phyloP scores from a whole-genome alignment of 305 asterid species.

The Solanum hybrid region DNA sequence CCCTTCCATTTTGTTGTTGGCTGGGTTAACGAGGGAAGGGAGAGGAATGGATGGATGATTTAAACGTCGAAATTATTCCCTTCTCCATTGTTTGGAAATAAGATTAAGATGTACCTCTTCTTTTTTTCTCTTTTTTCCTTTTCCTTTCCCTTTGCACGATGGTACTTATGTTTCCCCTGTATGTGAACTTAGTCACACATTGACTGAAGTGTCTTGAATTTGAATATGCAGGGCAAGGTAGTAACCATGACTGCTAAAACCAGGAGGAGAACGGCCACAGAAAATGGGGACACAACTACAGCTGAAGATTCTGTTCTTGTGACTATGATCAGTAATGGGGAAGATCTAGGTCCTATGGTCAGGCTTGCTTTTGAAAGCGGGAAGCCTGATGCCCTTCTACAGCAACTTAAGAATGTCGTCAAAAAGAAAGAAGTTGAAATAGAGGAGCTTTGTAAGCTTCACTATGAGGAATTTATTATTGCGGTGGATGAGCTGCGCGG shows the following conservation, averaged over 20 bases:
- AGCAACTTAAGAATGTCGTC: slow-evolving; percentile 66
- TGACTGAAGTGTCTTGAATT: not conserved
- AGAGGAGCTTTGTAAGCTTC: slow-evolving; percentile 94
- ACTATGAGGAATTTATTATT: slow-evolving; percentile 78
- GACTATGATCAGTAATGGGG: slow-evolving; percentile 72
- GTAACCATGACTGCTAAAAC: slow-evolving; percentile 45
- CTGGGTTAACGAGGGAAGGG: not conserved
- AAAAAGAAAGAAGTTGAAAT: slow-evolving; percentile 84
- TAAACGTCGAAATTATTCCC: not conserved
- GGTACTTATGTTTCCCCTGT: not conserved
- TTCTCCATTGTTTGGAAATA: not conserved
- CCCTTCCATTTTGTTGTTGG: not conserved
- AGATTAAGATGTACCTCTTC: not conserved
- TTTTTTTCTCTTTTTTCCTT: not conserved
- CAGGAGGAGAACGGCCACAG: slow-evolving; percentile 48
- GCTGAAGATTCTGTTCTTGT: slow-evolving; percentile 76
- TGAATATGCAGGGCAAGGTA: slow-evolving; percentile 21
- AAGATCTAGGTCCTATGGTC: slow-evolving; percentile 91
- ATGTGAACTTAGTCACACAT: not conserved
- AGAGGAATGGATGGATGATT: not conserved
- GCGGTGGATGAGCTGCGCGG: slow-evolving; percentile 97
- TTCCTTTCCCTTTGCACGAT: not conserved
- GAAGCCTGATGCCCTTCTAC: slow-evolving; percentile 70
- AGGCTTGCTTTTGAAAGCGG: slow-evolving; percentile 73
- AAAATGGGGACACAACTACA: slow-evolving; percentile 50